Evolutionary conservation across 192 early-diverging fungal species (phyloP), one percentile per base, ranked within the genome.

Genomic region (Coemansia sp.): DNA sequence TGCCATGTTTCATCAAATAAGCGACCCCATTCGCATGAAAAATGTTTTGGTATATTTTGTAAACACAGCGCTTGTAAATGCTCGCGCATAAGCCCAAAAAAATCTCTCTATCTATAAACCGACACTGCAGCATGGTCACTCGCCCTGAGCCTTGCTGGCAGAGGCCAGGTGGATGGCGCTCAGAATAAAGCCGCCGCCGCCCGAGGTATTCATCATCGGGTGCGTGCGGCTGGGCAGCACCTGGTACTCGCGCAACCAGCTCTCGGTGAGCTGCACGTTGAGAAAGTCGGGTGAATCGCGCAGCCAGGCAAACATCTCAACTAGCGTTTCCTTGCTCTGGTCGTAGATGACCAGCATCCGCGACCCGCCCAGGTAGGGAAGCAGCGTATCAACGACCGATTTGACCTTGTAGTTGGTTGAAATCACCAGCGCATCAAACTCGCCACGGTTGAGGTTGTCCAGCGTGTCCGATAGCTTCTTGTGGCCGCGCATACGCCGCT

Each of bases 211-310:
- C 90, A 92, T 92, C 36, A 79, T 46, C 5, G 90, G 90, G 49
- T 90, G 90, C 5, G 85, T 90, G 46, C 90, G 84, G 23, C 80
- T 83, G 11, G 88, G 88, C 37, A 91, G 75, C 3, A 91, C 83
- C 65, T 91, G 89, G 50, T 88, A 90, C 58, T 94, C 86, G 22
- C 97, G 80, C 42, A 96, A 71, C 88, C 87, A 94, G 58, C 87
- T 90, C 56, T 99, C 95, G 1, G 86, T 88, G 17, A 99, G 50
- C 58, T 93, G 87, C 10, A 89, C 84, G 35, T 92, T 90, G 41
- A 95, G 56, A 32, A 82, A 92, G 13, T 82, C 78, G 1, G 70
- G 72, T 8, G 82, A 86, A 37, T 66, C 73, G 26, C 87, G 80
- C 76, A 97, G 81, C 68, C 78, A 78, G 7, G 74, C 70, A 40